Evolutionary conservation across 1,284 basidiomycete genomes (phyloP), one percentile per base, ranked within the genome.

Genomic region (Pseudozyma thailandica): DNA sequence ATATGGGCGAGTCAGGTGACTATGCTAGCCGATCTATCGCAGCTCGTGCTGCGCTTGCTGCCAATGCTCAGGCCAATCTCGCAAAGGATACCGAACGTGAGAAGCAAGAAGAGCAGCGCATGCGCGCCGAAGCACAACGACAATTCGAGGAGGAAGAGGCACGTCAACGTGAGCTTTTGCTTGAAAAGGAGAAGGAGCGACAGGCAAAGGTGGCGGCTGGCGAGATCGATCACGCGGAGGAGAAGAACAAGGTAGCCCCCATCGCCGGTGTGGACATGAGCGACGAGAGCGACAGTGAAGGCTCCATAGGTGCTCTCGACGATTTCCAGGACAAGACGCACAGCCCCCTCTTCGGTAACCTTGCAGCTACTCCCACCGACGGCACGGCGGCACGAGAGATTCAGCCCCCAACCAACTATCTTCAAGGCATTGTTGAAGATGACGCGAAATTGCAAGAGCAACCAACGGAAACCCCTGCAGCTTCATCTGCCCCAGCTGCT

Each of bases 231-330:
- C 55, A 35, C 6, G 28, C 33, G 15, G 60, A 64, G 15, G 66
- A 74, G 16, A 64, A 64, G 33, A 37, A 69, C 18, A 78, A 75
- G 45, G 48, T 61, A 8, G 73, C 73, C n/a, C 75, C 79, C 21
- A 72, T 81, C 43, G 73, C 71, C 13, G 75, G 75, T 43, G 66
- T 82, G 28, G 79, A 80, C 25, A 78, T 80, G 75, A 77, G 77
- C 59, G 80, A 81, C 59, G 80, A 79, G 56, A 77, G 77, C 51
- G 80, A 80, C 50, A 74, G 73, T 46, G 78, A 79, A 44, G 77
- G 66, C 13, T 74, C 69, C 21, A 39, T 68, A 20, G 72, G 50
- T 16, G 46, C 53, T 10, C 59, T 69, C 45, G 60, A 69, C 44
- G 62, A 69, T 39, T 60, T 69, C 49, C 54, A 64, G 47, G 63